Conservation (phyloP, 139 green algal genomes). For the Nannochloris sp. region DNA sequence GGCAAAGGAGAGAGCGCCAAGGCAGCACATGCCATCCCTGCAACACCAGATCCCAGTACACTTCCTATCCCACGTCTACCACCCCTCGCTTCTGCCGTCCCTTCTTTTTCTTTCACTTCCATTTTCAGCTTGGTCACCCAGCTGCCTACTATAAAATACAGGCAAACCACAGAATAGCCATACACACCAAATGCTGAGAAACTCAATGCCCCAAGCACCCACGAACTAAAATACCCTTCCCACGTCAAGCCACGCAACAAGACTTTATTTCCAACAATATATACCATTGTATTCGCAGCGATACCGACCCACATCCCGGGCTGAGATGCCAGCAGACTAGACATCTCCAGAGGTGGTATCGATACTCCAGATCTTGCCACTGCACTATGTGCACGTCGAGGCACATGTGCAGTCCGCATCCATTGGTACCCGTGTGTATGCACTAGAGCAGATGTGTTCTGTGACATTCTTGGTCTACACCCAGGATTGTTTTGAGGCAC, state of each 20-base stretch:
- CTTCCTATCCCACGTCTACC: slow-evolving; percentile 65
- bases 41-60: slow-evolving; percentile 86
- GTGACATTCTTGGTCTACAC: no score
- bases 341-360: not conserved
- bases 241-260: slow-evolving; percentile 67
- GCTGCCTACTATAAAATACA: slow-evolving; percentile 91
- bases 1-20: slow-evolving; percentile 44
- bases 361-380: no score
- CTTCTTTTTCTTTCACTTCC: slow-evolving; percentile 83
- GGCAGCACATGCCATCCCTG: slow-evolving; percentile 60
- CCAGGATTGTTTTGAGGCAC: no score
- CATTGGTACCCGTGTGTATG: no score
- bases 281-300: slow-evolving; percentile 45
- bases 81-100: slow-evolving; percentile 84
- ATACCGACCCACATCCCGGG: slow-evolving; percentile 39
- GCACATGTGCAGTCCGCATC: no score
- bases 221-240: slow-evolving; percentile 54
- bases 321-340: not conserved
- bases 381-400: no score
- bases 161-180: slow-evolving; percentile 77
- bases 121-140: slow-evolving; percentile 90
- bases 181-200: slow-evolving; percentile 74
- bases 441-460: no score
- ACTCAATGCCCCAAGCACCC: slow-evolving; percentile 61
- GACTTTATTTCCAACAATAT: slow-evolving; percentile 50